Conservation (phyloP, 768 basidiomycete species). For the Saitozyma podzolica region DNA sequence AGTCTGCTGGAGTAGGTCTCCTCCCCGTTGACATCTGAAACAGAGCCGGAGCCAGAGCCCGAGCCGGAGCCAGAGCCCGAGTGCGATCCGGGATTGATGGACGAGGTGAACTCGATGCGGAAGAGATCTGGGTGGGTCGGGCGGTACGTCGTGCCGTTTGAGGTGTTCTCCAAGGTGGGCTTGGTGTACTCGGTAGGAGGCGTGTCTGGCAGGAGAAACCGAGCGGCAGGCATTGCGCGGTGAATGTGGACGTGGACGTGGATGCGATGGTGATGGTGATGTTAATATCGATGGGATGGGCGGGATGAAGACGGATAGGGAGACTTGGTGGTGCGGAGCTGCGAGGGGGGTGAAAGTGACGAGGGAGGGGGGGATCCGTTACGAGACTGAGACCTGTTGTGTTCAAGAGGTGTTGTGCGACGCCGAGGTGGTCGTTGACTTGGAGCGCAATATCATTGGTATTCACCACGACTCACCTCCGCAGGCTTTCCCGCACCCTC, state of each 20-base stretch:
- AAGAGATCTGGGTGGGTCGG: constrained; percentile 49
- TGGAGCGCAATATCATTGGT: too few relatives aligned
- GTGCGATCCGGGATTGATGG: constrained; percentile 2
- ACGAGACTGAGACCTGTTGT: too few relatives aligned
- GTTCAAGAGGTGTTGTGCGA: too few relatives aligned
- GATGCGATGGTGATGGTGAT: too few relatives aligned
- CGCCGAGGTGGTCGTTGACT: too few relatives aligned
- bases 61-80: not conserved
- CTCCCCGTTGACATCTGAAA: constrained; percentile 15
- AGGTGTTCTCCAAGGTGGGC: constrained; percentile 41
- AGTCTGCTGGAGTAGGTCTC: constrained; percentile 45
- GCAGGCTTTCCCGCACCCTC: too few relatives aligned
- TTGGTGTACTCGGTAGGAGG: constrained; percentile 36
- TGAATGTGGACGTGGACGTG: not conserved
- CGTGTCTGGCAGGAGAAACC: constrained; percentile 24
- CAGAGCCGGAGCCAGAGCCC: not conserved
- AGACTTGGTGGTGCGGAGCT: too few relatives aligned
- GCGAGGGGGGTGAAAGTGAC: too few relatives aligned
- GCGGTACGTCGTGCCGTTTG: constrained; percentile 42
- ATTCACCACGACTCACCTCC: too few relatives aligned
- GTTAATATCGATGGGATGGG: too few relatives aligned
- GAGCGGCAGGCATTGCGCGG: constrained; percentile 26
- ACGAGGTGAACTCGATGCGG: constrained; percentile 37
- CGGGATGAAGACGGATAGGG: too few relatives aligned
- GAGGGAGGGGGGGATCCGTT: too few relatives aligned